Percentiles rank a stretch among this genome's conserved stretches.
These are phyloP conservation scores for Ustilago trichophora DNA, from an alignment of 1,284 basidiomycete species.

Conservation along the genomic window DNA sequence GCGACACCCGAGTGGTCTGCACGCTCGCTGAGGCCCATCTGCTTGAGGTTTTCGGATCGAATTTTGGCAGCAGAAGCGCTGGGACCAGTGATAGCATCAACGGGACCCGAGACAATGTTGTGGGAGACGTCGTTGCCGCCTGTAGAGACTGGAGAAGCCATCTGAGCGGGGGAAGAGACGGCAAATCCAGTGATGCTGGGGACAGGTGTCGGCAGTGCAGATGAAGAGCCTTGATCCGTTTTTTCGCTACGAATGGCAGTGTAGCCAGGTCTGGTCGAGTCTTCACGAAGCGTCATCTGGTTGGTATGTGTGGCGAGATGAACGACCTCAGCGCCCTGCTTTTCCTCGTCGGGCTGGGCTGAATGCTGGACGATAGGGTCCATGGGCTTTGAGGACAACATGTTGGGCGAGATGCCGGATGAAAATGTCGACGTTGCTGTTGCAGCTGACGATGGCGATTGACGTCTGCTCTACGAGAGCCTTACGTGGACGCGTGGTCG, in stretches of 20 bases:
- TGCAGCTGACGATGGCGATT: constrained; percentile 1
- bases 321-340: constrained; percentile 22
- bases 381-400: constrained; percentile 57
- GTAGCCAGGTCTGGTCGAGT: constrained; percentile 46
- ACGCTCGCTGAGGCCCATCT: constrained; percentile 40
- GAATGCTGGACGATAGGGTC: constrained; percentile 45
- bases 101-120: constrained; percentile 29
- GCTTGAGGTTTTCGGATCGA: constrained; percentile 36
- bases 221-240: not conserved
- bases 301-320: constrained; percentile 40
- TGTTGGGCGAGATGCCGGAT: constrained; percentile 1
- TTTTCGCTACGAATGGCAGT: constrained; percentile 18
- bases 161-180: constrained; percentile 23
- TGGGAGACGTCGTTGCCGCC: constrained; percentile 1
- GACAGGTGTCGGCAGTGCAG: constrained; percentile 6
- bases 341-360: constrained; percentile 15
- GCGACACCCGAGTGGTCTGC: constrained; percentile 40
- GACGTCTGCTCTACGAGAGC: too few species aligned
- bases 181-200: not conserved
- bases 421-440: constrained; percentile 1
- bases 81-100: constrained; percentile 35
- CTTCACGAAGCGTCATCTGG: constrained; percentile 47
- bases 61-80: constrained; percentile 34
- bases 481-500: too few species aligned
- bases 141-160: constrained; percentile 18